A percentile compares a stretch with the other conserved stretches of the same genome.
phyloP scores from a whole-genome alignment of 345 rosid species.

The Raphanus raphanistrum region DNA sequence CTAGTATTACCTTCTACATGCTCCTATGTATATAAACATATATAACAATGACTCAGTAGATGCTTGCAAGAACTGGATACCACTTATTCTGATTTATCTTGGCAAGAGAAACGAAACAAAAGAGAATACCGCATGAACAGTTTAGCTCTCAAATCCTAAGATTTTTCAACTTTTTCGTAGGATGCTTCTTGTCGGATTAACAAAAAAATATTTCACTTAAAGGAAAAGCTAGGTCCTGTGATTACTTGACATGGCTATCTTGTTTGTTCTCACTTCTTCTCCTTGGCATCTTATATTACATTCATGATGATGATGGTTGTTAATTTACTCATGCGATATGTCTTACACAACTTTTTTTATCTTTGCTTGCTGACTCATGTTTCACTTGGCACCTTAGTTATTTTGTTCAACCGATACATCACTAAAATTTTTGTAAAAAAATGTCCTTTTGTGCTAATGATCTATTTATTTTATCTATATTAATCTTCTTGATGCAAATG shows the following conservation, averaged over 20 bases:
- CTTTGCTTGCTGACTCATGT: conserved; percentile 41
- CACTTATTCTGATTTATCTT: background rate
- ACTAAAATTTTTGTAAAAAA: background rate
- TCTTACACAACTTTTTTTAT: conserved; percentile 11
- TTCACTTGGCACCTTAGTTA: conserved; percentile 32
- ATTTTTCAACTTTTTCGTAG: conserved; percentile 11
- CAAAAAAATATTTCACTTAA: background rate
- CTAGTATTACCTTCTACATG: background rate
- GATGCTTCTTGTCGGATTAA: conserved; percentile 34
- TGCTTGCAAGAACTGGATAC: conserved; percentile 4
- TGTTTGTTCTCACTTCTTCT: conserved; percentile 9
- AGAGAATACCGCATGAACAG: background rate
- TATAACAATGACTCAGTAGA: background rate
- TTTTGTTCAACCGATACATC: conserved; percentile 28
- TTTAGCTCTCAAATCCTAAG: conserved; percentile 30
- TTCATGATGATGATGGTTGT: conserved; percentile 12
- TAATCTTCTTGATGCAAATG: conserved; percentile 14
- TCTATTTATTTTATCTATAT: background rate
- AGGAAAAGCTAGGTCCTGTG: background rate
- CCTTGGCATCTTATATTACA: conserved; percentile 27
- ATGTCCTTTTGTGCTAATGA: background rate
- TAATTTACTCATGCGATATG: conserved; percentile 33
- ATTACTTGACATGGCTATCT: conserved; percentile 10
- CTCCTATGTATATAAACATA: background rate
- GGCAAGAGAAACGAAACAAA: background rate